Percentiles rank a stretch among this genome's conserved stretches.
Conservation (phyloP, 108 stramenopile species). For the Pseudonitzschia pungens region DNA sequence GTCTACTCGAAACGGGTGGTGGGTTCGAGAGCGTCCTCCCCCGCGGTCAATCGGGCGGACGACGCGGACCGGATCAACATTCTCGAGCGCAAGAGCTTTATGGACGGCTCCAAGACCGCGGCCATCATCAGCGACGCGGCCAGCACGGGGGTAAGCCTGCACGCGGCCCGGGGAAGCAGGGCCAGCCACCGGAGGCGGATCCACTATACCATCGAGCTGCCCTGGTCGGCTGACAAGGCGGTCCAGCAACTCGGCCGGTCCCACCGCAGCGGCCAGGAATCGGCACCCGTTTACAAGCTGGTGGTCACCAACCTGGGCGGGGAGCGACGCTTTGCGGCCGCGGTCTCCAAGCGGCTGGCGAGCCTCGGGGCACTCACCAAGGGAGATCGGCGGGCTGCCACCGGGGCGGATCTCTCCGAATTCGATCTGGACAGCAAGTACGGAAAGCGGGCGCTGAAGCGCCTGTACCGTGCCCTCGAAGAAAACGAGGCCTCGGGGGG, state of each 20-base stretch:
- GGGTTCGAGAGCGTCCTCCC: constrained; percentile 6
- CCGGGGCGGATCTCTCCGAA: constrained; percentile 42
- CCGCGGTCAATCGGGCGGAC: constrained; percentile 24
- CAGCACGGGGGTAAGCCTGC: constrained; percentile 69
- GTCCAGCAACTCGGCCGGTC: constrained; percentile 86
- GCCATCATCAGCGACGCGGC: constrained; percentile 91
- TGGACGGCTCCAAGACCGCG: constrained; percentile 69
- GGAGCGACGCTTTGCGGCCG: constrained; percentile 76
- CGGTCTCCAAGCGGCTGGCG: constrained; percentile 78
- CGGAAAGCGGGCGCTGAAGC: constrained; percentile 41
- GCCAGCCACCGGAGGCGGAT: constrained; percentile 53
- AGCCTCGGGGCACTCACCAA: constrained; percentile 81
- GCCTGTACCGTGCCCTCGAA: constrained; percentile 28
- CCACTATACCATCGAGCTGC: constrained; percentile 87
- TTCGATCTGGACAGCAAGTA: constrained; percentile 56
- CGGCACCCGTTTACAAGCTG: constrained; percentile 68
- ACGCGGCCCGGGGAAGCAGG: constrained; percentile 42
- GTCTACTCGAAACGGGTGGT: constrained; percentile 45
- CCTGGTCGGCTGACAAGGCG: constrained; percentile 88
- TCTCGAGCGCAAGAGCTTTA: constrained; percentile 60
- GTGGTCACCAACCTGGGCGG: constrained; percentile 72
- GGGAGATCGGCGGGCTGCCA: constrained; percentile 72
- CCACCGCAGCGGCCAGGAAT: constrained; percentile 72
- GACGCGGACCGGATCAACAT: constrained; percentile 62
- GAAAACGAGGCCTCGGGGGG: constrained; percentile 19